Evolutionary conservation across 805 yeast genomes (phyloP).

Genomic region (Kodamaea jinghongensis): DNA sequence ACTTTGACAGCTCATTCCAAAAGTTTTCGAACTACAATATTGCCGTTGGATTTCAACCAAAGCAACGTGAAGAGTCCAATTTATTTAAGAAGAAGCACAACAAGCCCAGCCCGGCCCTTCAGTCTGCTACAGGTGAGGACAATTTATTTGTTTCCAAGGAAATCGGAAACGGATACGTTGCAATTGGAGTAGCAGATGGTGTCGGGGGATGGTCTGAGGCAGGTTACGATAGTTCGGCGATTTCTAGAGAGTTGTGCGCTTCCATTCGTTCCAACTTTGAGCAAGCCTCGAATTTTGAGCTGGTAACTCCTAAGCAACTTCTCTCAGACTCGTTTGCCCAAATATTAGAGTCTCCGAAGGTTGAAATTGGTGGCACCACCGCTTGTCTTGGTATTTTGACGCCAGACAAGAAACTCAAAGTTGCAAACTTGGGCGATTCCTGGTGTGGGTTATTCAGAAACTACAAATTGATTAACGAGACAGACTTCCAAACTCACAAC

Average conservation of each 20-base stretch:
- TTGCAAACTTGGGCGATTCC: constrained; percentile 90
- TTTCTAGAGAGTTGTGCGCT: constrained; percentile 73
- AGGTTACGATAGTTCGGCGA: constrained; percentile 86
- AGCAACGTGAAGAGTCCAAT: constrained; percentile 57
- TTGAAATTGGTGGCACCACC: constrained; percentile 91
- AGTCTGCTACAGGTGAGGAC: constrained; percentile 71
- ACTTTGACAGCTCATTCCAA: constrained; percentile 20
- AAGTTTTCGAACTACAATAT: constrained; percentile 44
- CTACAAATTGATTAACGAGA: constrained; percentile 57
- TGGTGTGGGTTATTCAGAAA: constrained; percentile 87
- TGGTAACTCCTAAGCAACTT: constrained; percentile 44
- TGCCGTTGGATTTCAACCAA: constrained; percentile 73
- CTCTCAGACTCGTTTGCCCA: constrained; percentile 55
- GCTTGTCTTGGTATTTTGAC: constrained; percentile 78
- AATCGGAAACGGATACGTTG: constrained; percentile 37
- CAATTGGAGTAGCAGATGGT: constrained; percentile 91
- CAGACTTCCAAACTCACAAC: constrained; percentile 76
- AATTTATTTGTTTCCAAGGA: constrained; percentile 55
- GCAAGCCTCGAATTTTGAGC: constrained; percentile 8
- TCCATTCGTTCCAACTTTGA: constrained; percentile 46
- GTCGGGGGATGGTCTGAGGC: constrained; percentile 97
- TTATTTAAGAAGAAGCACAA: constrained; percentile 30
- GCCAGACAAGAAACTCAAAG: constrained; percentile 52
- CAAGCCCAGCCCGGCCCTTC: constrained; percentile 39
- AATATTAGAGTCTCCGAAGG: constrained; percentile 53